These are phyloP conservation scores for Xylaria sp. DNA, from an alignment of 495 filamentous ascomycete genomes.

Conservation along the genomic window DNA sequence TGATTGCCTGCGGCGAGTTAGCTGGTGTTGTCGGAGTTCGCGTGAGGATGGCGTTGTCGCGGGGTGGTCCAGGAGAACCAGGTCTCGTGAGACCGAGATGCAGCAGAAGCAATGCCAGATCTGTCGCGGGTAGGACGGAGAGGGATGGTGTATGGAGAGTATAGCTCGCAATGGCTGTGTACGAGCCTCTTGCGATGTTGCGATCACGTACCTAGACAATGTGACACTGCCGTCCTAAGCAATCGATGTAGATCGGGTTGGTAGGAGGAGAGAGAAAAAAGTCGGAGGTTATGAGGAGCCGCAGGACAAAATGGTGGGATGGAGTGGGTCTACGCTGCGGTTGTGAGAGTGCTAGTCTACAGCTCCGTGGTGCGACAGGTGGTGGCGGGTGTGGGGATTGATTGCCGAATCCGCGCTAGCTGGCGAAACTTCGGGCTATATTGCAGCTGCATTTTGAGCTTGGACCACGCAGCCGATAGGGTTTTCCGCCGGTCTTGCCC, in stretches of 20 bases:
- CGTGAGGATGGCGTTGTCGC: background rate
- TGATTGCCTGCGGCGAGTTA: conserved; percentile 62
- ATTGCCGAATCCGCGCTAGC: background rate
- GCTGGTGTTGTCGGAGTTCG: background rate
- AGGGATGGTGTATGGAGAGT: background rate
- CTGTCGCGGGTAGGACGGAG: background rate
- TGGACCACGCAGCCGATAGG: conserved; percentile 20
- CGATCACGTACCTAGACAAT: conserved; percentile 62
- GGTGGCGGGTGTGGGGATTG: background rate
- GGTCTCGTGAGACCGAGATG: conserved; percentile 1
- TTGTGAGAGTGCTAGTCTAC: background rate
- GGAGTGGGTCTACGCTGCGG: conserved; percentile 31
- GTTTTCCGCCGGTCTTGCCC: conserved; percentile 25
- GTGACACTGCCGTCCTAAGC: conserved; percentile 62
- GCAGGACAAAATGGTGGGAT: conserved; percentile 29
- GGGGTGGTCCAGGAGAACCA: background rate
- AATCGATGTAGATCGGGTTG: conserved; percentile 51
- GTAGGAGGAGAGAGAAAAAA: conserved; percentile 27
- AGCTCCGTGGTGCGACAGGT: conserved; percentile 1
- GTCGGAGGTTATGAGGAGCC: conserved; percentile 26
- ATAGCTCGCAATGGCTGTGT: background rate
- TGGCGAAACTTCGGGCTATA: conserved; percentile 29
- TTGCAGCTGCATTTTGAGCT: background rate
- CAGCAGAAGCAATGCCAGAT: background rate
- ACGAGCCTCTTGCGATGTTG: background rate